These are phyloP conservation scores for Sphaerobolus stellatus DNA, from an alignment of 1,284 basidiomycete species.

Conservation along the genomic window DNA sequence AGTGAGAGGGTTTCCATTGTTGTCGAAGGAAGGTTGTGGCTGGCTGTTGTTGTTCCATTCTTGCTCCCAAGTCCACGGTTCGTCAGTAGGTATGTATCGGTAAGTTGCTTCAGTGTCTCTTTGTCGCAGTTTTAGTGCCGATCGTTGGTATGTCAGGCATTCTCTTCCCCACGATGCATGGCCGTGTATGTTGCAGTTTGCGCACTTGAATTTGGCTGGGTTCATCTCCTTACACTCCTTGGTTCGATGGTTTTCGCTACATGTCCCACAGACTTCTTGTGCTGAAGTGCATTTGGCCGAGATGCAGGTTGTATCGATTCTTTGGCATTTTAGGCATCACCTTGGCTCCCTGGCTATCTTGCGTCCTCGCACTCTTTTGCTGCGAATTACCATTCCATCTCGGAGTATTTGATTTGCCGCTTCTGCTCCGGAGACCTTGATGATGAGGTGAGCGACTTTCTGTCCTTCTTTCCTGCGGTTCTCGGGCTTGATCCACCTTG, in stretches of 20 bases:
- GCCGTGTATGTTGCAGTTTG: neutral
- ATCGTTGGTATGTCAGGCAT: neutral
- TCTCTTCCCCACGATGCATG: neutral
- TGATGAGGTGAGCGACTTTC: neutral
- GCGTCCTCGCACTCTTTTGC: neutral
- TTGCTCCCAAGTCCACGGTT: neutral
- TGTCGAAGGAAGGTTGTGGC: neutral
- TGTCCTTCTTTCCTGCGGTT: neutral
- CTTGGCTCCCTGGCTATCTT: neutral
- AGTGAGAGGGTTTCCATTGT: too few species aligned
- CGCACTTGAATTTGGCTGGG: too few species aligned
- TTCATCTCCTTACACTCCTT: too few species aligned
- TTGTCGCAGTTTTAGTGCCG: neutral
- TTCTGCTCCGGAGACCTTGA: neutral
- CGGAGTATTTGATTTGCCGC: neutral
- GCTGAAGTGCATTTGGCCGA: too few species aligned
- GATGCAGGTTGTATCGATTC: too few species aligned
- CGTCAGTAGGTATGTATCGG: neutral
- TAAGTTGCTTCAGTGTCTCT: neutral
- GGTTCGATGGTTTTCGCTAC: too few species aligned
- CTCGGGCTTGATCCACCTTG: neutral
- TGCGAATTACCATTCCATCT: neutral
- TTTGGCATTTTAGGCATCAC: neutral
- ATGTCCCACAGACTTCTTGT: too few species aligned
- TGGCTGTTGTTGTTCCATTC: neutral